These are phyloP conservation scores for Suillus placidus DNA, from an alignment of 768 basidiomycete species.

Conservation along the genomic window DNA sequence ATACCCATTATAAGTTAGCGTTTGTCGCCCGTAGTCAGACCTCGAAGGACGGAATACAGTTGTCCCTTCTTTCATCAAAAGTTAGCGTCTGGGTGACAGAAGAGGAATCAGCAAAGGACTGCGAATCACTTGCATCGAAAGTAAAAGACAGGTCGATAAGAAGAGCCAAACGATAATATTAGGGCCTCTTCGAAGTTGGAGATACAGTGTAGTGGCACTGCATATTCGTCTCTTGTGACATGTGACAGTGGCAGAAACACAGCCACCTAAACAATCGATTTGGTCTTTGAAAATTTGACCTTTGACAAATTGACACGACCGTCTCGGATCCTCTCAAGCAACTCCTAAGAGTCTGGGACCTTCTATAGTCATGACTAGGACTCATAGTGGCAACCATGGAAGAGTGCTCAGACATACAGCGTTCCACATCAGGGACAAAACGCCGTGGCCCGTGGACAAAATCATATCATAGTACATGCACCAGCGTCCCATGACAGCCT, in stretches of 20 bases:
- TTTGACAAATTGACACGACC: too few relatives aligned
- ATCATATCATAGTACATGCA: not conserved
- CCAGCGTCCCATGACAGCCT: too few relatives aligned
- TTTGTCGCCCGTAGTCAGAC: not conserved
- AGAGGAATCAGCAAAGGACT: not conserved
- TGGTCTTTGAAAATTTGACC: too few relatives aligned
- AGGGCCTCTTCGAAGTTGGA: not conserved
- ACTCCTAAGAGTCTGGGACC: too few relatives aligned
- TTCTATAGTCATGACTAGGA: not conserved
- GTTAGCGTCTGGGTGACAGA: not conserved
- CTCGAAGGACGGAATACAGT: not conserved
- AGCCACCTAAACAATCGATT: not conserved
- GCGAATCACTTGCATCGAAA: not conserved
- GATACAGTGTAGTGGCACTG: too few relatives aligned
- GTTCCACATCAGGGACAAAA: not conserved
- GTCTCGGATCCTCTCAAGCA: too few relatives aligned
- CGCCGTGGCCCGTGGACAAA: not conserved
- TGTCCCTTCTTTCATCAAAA: not conserved
- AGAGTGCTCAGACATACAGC: too few relatives aligned
- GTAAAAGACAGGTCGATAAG: not conserved
- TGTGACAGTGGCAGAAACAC: not conserved
- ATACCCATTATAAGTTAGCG: not conserved
- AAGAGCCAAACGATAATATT: too few relatives aligned
- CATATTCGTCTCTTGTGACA: not conserved
- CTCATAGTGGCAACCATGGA: not conserved